A percentile compares a stretch with the other conserved stretches of the same genome.
Conservation (phyloP, 2,329 filamentous ascomycete genomes). For the Epichloe gansuensis region DNA sequence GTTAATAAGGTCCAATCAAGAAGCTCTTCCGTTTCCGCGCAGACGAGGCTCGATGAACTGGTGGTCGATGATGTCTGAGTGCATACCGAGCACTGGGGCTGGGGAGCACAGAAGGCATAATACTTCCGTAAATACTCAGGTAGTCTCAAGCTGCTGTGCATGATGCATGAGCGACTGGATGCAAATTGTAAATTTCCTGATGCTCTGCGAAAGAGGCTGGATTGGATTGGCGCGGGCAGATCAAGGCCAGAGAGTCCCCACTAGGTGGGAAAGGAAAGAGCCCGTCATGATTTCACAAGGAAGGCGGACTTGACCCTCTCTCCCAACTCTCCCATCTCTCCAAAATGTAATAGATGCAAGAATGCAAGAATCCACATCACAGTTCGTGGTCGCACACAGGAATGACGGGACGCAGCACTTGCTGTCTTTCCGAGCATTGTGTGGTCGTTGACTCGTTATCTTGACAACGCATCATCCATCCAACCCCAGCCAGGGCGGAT, state of each 20-base stretch:
- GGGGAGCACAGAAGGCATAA: background rate
- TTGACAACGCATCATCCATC: constrained; percentile 40
- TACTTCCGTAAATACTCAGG: too few relatives aligned
- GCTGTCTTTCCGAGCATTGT: constrained; percentile 15
- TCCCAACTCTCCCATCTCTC: background rate
- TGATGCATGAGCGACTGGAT: too few relatives aligned
- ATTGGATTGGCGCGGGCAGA: background rate
- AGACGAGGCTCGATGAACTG: background rate
- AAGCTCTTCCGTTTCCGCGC: background rate
- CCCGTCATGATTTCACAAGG: background rate
- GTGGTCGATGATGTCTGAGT: background rate
- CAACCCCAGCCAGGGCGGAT: background rate
- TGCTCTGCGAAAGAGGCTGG: background rate
- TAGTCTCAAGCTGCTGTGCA: too few relatives aligned
- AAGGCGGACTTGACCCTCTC: background rate
- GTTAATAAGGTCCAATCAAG: background rate
- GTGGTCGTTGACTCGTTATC: constrained; percentile 22
- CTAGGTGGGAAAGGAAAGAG: background rate
- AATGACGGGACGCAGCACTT: background rate
- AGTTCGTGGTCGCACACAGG: background rate
- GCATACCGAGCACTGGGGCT: background rate
- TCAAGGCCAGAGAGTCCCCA: background rate
- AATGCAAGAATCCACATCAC: too few relatives aligned
- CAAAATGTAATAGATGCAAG: background rate
- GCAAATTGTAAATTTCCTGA: too few relatives aligned